Conservation (phyloP, 345 rosid species). For the Cardiospermum halicacabum region DNA sequence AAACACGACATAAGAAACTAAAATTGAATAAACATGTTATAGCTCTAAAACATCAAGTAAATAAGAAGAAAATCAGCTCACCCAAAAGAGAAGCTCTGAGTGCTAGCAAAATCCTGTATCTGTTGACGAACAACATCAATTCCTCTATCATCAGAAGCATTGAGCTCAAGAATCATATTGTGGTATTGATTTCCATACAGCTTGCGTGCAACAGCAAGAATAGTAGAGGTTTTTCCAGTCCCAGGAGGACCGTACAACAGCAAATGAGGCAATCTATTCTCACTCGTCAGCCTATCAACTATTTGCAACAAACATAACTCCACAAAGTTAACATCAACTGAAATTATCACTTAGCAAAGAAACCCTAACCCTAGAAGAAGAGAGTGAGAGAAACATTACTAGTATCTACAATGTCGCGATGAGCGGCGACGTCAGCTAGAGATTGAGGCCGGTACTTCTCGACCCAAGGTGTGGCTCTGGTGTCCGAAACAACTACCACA, state of each 20-base stretch:
- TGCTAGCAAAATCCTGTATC: slow-evolving; percentile 96
- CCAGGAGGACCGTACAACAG: slow-evolving; percentile 96
- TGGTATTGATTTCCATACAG: slow-evolving; percentile 84
- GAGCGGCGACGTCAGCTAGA: slow-evolving; percentile 93
- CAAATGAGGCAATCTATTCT: slow-evolving; percentile 91
- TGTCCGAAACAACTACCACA: slow-evolving; percentile 39
- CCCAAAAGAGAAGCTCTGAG: slow-evolving; percentile 95
- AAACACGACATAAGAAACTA: too few species aligned
- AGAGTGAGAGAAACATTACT: slow-evolving; percentile 37
- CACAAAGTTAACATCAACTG: slow-evolving; percentile 1
- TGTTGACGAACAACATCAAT: slow-evolving; percentile 92
- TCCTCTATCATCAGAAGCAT: slow-evolving; percentile 96
- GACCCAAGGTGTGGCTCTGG: slow-evolving; percentile 85
- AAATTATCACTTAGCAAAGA: not conserved
- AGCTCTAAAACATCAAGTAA: slow-evolving; percentile 3
- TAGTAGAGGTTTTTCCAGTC: slow-evolving; percentile 97
- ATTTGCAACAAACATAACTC: slow-evolving; percentile 8
- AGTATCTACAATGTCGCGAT: slow-evolving; percentile 96
- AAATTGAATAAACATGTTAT: too few species aligned
- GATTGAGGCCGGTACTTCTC: slow-evolving; percentile 97
- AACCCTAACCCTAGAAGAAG: slow-evolving; percentile 13
- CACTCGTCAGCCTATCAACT: slow-evolving; percentile 95
- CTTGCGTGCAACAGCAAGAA: slow-evolving; percentile 92
- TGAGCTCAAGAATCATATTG: slow-evolving; percentile 92
- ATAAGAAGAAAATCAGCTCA: not conserved